Percentiles rank a stretch among this genome's conserved stretches.
These are phyloP conservation scores for Catharanthus roseus DNA, from an alignment of 257 asterid genomes.

Conservation along the genomic window DNA sequence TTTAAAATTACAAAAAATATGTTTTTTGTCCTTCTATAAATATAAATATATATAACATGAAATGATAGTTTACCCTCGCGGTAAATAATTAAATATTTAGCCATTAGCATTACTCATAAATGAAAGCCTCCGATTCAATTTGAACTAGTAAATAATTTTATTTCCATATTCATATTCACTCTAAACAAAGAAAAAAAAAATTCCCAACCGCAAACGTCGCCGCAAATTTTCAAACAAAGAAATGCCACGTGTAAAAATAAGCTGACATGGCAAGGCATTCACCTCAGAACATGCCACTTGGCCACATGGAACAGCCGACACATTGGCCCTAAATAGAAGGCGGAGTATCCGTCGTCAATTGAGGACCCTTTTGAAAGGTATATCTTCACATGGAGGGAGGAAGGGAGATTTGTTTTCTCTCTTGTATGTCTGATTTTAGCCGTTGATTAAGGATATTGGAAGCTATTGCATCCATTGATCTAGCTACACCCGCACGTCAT, in stretches of 20 bases:
- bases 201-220: conserved; percentile 18
- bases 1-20: too few species aligned
- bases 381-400: conserved; percentile 38
- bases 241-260: not conserved
- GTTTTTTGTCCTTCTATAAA: too few species aligned
- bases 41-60: too few species aligned
- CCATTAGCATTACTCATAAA: too few species aligned
- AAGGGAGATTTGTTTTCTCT: conserved; percentile 17
- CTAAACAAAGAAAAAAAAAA: not conserved
- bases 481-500: too few species aligned
- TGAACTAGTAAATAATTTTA: too few species aligned
- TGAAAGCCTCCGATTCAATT: too few species aligned
- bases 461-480: not conserved
- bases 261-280: conserved; percentile 27
- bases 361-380: conserved; percentile 23
- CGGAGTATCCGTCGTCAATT: conserved; percentile 23
- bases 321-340: conserved; percentile 23
- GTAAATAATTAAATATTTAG: too few species aligned
- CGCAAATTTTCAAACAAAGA: conserved; percentile 18
- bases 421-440: conserved; percentile 15
- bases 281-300: conserved; percentile 28
- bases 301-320: conserved; percentile 9
- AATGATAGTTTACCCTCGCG: too few species aligned
- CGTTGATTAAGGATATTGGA: conserved; percentile 31
- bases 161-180: not conserved